Evolutionary conservation across 2,329 filamentous ascomycete species (phyloP).

Genomic region (Pestalotiopsis sp.): DNA sequence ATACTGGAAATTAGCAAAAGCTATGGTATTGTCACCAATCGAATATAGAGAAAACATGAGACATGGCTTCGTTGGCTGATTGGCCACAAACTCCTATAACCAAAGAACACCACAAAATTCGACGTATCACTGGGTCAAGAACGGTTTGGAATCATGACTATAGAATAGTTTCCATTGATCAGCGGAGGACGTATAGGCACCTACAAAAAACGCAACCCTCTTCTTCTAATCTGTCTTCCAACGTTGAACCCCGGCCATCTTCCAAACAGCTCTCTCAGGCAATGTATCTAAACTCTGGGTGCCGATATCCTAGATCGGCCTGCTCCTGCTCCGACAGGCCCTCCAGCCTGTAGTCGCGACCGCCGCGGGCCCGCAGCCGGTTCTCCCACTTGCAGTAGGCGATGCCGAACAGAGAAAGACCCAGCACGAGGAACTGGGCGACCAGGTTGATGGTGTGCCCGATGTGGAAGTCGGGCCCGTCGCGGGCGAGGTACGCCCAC

Average conservation of each 20-base stretch:
- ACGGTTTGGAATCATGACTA: no score
- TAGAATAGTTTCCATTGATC: no score
- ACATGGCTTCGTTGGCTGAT: no score
- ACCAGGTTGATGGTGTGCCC: slow-evolving; percentile 60
- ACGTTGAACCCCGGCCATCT: neutral
- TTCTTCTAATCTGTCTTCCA: no score
- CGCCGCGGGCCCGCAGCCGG: slow-evolving; percentile 46
- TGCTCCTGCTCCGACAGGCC: slow-evolving; percentile 50
- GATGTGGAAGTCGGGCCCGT: slow-evolving; percentile 48
- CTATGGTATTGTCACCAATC: no score
- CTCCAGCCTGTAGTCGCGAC: slow-evolving; percentile 49
- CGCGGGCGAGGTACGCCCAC: slow-evolving; percentile 54
- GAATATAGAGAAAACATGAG: no score
- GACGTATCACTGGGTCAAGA: no score
- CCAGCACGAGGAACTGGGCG: slow-evolving; percentile 47
- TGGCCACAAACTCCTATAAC: no score
- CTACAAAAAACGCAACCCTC: no score
- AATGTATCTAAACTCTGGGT: slow-evolving; percentile 61
- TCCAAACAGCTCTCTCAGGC: slow-evolving; percentile 30
- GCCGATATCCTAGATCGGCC: slow-evolving; percentile 51
- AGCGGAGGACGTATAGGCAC: no score
- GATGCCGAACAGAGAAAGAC: slow-evolving; percentile 51
- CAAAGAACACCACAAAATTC: no score
- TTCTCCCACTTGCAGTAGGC: slow-evolving; percentile 58
- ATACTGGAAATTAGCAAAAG: no score